A percentile compares a stretch with the other conserved stretches of the same genome.
phyloP scores from a whole-genome alignment of 805 yeast genomes.

The Suhomyces vadensis region DNA sequence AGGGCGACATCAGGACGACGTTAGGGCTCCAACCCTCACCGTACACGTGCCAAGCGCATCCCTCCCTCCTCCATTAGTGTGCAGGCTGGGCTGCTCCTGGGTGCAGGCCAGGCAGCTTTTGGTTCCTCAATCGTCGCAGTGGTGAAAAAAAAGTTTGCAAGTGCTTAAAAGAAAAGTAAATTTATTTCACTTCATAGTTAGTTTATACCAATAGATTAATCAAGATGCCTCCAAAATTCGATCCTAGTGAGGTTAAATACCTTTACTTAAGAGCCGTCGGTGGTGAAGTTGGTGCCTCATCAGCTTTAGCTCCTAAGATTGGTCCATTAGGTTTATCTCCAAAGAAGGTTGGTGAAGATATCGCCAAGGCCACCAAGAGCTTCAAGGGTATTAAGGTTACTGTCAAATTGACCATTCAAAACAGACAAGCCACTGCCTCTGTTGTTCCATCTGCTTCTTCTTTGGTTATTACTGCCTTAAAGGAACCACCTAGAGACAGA shows the following conservation, averaged over 20 bases:
- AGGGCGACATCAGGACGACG: no score
- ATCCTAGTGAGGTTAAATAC: conserved; percentile 97
- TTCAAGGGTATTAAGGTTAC: conserved; percentile 99
- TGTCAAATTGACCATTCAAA: conserved; percentile 97
- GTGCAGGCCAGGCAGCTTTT: no score
- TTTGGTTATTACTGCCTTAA: conserved; percentile 96
- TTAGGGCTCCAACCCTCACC: not conserved
- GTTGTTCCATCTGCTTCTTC: conserved; percentile 99
- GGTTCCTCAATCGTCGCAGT: not conserved
- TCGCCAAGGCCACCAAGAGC: conserved; percentile 98
- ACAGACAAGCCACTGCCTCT: conserved; percentile 99
- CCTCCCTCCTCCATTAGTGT: not conserved
- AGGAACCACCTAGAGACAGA: conserved; percentile 99
- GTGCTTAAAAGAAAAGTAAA: conserved; percentile 3
- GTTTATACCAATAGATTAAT: conserved; percentile 10
- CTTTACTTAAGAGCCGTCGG: conserved; percentile 99
- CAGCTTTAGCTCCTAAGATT: conserved; percentile 99
- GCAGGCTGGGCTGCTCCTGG: conserved; percentile 1
- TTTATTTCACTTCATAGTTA: conserved; percentile 8
- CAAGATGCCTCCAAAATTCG: conserved; percentile 96
- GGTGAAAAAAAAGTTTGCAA: conserved; percentile 7
- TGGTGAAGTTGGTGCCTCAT: conserved; percentile 99
- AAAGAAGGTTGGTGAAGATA: conserved; percentile 99
- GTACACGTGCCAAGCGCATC: not conserved
- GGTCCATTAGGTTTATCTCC: conserved; percentile 99